Evolutionary conservation across 1,139 yeast genomes (phyloP).

Genomic region (Candida pseudocylindracea): DNA sequence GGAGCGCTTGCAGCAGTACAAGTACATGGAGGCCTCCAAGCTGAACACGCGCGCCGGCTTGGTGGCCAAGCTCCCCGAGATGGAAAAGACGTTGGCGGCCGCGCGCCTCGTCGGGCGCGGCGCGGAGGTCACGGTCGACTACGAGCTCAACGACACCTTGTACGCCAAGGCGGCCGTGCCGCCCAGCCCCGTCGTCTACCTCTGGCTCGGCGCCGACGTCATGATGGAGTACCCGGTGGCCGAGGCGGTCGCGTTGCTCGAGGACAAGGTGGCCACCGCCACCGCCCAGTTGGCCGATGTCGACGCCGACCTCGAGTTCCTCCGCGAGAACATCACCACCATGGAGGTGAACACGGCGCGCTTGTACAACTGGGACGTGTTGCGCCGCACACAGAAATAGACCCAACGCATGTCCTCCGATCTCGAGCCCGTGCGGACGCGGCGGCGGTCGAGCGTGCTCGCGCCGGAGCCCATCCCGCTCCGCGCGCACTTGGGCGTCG

Average conservation of each 20-base stretch:
- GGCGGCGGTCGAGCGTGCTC: too few species aligned
- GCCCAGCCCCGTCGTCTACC: constrained; percentile 29
- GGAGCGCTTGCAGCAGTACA: constrained; percentile 63
- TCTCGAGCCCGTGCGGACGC: neutral
- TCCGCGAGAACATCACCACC: constrained; percentile 85
- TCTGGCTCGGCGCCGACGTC: constrained; percentile 96
- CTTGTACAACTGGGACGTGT: constrained; percentile 90
- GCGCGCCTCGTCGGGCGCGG: constrained; percentile 17
- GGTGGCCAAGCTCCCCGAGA: constrained; percentile 69
- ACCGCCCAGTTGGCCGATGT: constrained; percentile 33
- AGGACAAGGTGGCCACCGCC: constrained; percentile 41
- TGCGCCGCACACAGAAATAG: constrained; percentile 26
- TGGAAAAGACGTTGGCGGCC: constrained; percentile 48
- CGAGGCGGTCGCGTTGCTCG: constrained; percentile 60
- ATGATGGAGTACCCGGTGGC: constrained; percentile 87
- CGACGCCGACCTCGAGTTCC: constrained; percentile 69
- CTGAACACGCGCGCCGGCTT: constrained; percentile 44
- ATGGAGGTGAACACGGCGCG: constrained; percentile 97
- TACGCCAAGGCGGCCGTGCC: constrained; percentile 66
- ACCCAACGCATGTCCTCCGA: too few species aligned
- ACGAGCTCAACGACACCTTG: constrained; percentile 81
- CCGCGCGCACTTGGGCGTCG: too few species aligned
- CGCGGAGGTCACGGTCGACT: constrained; percentile 40
- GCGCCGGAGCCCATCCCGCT: too few species aligned
- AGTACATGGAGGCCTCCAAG: constrained; percentile 73